Evolutionary conservation across 2,329 filamentous ascomycete species (phyloP).

Genomic region (Colletotrichum eleusines): DNA sequence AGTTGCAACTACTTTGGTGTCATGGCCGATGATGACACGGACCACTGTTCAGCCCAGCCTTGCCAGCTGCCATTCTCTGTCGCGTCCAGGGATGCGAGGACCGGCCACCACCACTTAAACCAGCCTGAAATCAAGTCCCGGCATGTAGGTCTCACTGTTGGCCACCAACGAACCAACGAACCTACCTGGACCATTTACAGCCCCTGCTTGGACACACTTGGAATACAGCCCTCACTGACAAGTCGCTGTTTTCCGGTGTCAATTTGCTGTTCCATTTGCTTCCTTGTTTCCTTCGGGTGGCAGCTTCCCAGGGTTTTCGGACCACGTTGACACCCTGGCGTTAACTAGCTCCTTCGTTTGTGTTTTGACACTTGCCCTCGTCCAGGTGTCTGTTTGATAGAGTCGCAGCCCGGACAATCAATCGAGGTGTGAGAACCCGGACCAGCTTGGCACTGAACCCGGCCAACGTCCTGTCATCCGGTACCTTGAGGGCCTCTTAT

Average conservation of each 20-base stretch:
- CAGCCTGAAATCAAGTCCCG: neutral
- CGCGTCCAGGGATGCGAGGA: slow-evolving; percentile 17
- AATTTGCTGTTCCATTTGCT: slow-evolving; percentile 14
- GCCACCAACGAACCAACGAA: neutral
- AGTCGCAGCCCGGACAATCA: slow-evolving; percentile 19
- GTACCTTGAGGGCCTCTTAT: neutral
- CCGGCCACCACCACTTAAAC: neutral
- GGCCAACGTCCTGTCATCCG: neutral
- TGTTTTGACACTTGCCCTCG: slow-evolving; percentile 21
- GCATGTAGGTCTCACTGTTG: neutral
- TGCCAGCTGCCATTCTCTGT: slow-evolving; percentile 14
- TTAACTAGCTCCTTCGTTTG: slow-evolving; percentile 10
- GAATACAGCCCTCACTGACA: neutral
- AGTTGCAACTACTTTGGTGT: slow-evolving; percentile 3
- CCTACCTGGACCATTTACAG: neutral
- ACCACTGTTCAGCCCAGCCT: slow-evolving; percentile 21
- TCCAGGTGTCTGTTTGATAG: slow-evolving; percentile 2
- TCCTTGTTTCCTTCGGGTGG: slow-evolving; percentile 13
- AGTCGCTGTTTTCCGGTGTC: neutral
- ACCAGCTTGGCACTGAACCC: slow-evolving; percentile 17
- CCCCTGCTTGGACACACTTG: neutral
- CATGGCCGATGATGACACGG: slow-evolving; percentile 19
- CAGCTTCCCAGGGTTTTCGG: slow-evolving; percentile 12
- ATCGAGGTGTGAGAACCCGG: slow-evolving; percentile 13
- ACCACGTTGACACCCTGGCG: slow-evolving; percentile 18